A percentile compares a stretch with the other conserved stretches of the same genome.
Conservation (phyloP, 441 rosid species). For the Croton laevigatus region DNA sequence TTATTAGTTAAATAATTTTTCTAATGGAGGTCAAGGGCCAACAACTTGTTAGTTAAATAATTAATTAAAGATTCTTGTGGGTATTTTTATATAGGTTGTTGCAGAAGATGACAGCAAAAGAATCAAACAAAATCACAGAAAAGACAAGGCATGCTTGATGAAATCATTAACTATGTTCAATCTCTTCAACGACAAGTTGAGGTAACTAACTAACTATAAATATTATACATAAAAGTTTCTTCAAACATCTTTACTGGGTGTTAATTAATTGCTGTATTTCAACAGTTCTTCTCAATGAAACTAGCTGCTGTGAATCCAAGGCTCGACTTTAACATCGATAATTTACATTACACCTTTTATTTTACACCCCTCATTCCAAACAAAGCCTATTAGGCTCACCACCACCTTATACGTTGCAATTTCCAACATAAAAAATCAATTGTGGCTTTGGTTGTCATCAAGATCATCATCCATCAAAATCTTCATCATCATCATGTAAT, state of each 20-base stretch:
- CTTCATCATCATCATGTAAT: no score
- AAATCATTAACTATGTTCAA: conserved; percentile 81
- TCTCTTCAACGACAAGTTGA: conserved; percentile 79
- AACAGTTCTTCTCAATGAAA: conserved; percentile 78
- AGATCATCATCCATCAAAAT: no score
- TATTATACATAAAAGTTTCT: background rate
- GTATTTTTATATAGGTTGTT: conserved; percentile 31
- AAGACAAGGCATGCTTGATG: conserved; percentile 92
- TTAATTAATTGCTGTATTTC: background rate
- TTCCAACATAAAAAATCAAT: no score
- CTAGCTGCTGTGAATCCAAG: conserved; percentile 61
- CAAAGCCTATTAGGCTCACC: no score
- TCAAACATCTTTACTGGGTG: background rate
- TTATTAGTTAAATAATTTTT: background rate
- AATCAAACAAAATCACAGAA: conserved; percentile 62
- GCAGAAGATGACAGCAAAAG: conserved; percentile 43
- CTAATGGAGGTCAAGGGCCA: no score
- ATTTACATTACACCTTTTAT: no score
- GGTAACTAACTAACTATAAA: conserved; percentile 31
- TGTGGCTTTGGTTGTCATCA: no score
- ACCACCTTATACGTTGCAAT: no score
- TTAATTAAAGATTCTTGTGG: conserved; percentile 12
- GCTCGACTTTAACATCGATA: conserved; percentile 49
- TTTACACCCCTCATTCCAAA: no score
- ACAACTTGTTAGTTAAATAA: no score